phyloP scores from a whole-genome alignment of 306 rosid species.

The Quercus bicolor region DNA sequence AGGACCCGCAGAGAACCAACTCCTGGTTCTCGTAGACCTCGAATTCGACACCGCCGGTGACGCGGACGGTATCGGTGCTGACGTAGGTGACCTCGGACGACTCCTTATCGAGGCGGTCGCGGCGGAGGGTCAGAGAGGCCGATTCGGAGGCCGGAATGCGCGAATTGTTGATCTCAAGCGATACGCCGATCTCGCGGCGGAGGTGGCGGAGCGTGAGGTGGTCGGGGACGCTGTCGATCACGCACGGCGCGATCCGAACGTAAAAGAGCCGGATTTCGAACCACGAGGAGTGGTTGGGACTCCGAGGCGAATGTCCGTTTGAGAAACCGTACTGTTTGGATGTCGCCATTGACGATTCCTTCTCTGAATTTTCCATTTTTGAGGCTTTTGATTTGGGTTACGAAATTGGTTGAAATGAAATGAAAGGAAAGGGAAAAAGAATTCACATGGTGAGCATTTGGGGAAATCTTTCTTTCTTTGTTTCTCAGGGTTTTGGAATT shows the following conservation, averaged over 20 bases:
- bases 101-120: conserved; percentile 61
- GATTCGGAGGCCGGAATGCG: conserved; percentile 43
- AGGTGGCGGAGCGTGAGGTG: conserved; percentile 57
- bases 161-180: conserved; percentile 56
- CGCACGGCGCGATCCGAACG: conserved; percentile 63
- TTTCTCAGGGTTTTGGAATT: too few species aligned
- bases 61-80: conserved; percentile 71
- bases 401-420: too few species aligned
- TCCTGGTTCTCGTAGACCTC: conserved; percentile 78
- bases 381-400: too few species aligned
- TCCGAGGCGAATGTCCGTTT: conserved; percentile 31
- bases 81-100: conserved; percentile 82
- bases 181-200: conserved; percentile 57
- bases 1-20: conserved; percentile 67
- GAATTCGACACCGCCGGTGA: conserved; percentile 63
- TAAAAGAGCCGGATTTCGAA: conserved; percentile 65
- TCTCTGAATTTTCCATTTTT: conserved; percentile 46
- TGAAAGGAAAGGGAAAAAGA: too few species aligned
- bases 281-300: conserved; percentile 42
- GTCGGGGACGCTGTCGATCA: conserved; percentile 52
- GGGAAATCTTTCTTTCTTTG: too few species aligned
- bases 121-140: conserved; percentile 52
- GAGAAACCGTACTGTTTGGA: conserved; percentile 36
- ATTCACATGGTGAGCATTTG: too few species aligned
- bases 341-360: conserved; percentile 32